A percentile compares a stretch with the other conserved stretches of the same genome.
Evolutionary conservation across 2,329 filamentous ascomycete genomes (phyloP).

Genomic region (Fusarium phyllophilum): DNA sequence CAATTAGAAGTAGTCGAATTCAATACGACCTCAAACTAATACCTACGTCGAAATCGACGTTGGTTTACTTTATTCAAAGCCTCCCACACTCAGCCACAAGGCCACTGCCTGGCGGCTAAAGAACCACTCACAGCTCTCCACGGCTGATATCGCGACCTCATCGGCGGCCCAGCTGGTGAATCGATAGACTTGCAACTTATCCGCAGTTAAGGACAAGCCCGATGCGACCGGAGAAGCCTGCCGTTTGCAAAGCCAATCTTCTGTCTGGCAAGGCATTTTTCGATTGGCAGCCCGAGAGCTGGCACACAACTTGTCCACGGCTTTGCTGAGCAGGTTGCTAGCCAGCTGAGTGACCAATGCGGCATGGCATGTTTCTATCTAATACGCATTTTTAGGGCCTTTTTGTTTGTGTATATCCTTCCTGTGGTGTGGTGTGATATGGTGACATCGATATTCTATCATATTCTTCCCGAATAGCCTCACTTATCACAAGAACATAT

Average conservation of each 20-base stretch:
- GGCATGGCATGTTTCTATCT: background rate
- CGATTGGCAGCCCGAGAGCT: conserved; percentile 3
- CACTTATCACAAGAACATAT: background rate
- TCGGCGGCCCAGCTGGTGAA: conserved; percentile 10
- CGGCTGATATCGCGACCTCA: conserved; percentile 26
- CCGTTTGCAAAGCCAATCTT: conserved; percentile 2
- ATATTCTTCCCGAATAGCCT: background rate
- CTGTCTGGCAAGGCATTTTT: conserved; percentile 39
- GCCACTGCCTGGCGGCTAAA: conserved; percentile 32
- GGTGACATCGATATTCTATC: background rate
- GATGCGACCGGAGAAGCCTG: conserved; percentile 22
- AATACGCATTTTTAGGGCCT: background rate
- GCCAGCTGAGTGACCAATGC: background rate
- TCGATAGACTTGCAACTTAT: conserved; percentile 11
- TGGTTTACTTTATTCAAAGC: conserved; percentile 37
- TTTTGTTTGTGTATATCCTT: background rate
- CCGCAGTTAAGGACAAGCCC: conserved; percentile 5
- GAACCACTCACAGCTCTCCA: conserved; percentile 37
- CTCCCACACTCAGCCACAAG: conserved; percentile 39
- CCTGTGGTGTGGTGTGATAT: background rate
- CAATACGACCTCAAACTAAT: background rate
- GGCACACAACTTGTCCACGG: background rate
- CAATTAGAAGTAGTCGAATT: background rate
- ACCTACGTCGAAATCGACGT: conserved; percentile 2
- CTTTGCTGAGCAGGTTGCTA: background rate